phyloP scores from a whole-genome alignment of 805 yeast species.

The Candida orba region DNA sequence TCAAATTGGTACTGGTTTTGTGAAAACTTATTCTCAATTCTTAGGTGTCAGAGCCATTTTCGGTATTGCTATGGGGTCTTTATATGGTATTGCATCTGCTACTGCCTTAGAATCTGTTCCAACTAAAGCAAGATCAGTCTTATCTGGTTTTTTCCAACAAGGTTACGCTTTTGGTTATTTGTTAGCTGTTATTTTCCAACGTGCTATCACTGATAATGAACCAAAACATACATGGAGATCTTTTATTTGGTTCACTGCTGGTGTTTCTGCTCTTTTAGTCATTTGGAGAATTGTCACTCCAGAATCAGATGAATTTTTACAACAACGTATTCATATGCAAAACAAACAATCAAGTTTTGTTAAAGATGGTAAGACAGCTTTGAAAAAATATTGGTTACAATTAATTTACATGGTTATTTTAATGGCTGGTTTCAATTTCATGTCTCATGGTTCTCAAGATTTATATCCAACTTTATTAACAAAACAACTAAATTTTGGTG shows the following conservation, averaged over 20 bases:
- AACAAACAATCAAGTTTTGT: conserved; percentile 27
- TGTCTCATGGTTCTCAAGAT: conserved; percentile 61
- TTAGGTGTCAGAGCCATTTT: conserved; percentile 56
- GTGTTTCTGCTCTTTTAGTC: conserved; percentile 38
- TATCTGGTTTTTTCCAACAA: conserved; percentile 68
- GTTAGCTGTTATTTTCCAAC: conserved; percentile 54
- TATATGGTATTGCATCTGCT: conserved; percentile 37
- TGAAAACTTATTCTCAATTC: conserved; percentile 47
- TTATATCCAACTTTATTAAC: conserved; percentile 49
- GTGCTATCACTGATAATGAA: conserved; percentile 53
- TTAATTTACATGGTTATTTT: conserved; percentile 48
- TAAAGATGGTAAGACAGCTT: conserved; percentile 27
- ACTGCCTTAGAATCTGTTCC: conserved; percentile 43
- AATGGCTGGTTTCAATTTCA: conserved; percentile 59
- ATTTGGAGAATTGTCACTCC: conserved; percentile 37
- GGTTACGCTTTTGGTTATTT: conserved; percentile 72
- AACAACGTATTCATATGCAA: conserved; percentile 31
- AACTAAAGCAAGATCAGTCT: conserved; percentile 43
- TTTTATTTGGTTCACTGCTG: conserved; percentile 65
- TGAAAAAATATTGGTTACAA: conserved; percentile 50
- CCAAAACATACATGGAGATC: conserved; percentile 47
- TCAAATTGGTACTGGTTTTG: conserved; percentile 61
- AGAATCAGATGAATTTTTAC: conserved; percentile 46
- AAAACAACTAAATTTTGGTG: conserved; percentile 36
- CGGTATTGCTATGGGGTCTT: conserved; percentile 49